Evolutionary conservation across 352 stramenopile genomes (phyloP).

Genomic region (Globisporangium yorkense): DNA sequence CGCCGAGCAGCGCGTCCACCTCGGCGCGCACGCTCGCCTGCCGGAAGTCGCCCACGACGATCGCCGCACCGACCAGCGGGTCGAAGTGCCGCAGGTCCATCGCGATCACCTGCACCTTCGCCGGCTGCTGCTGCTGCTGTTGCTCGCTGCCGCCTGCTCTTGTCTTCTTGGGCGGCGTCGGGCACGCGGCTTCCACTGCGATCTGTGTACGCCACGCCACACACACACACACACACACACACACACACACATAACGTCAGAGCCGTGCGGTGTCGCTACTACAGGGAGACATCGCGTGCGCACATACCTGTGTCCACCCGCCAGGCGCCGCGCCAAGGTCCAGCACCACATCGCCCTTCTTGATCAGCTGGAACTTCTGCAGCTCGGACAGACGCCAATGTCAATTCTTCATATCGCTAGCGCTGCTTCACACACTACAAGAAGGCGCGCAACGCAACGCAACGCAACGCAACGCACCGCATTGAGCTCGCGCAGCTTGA

Average conservation of each 20-base stretch:
- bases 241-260: background rate
- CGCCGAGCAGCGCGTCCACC: slow-evolving; percentile 42
- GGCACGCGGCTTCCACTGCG: slow-evolving; percentile 48
- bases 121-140: slow-evolving; percentile 7
- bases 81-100: slow-evolving; percentile 73
- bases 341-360: slow-evolving; percentile 60
- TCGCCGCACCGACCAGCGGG: slow-evolving; percentile 53
- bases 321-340: slow-evolving; percentile 81
- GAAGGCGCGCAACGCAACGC: background rate
- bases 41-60: slow-evolving; percentile 82
- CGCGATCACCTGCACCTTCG: slow-evolving; percentile 49
- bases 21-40: slow-evolving; percentile 43
- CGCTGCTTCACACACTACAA: too few species aligned
- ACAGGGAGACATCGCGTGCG: background rate
- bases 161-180: slow-evolving; percentile 7
- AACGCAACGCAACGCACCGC: slow-evolving; percentile 17
- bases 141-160: slow-evolving; percentile 14
- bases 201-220: slow-evolving; percentile 15
- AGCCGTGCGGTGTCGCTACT: background rate
- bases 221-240: background rate
- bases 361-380: slow-evolving; percentile 67
- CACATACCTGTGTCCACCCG: slow-evolving; percentile 71
- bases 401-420: background rate
- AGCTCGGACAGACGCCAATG: background rate
- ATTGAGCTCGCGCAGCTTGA: slow-evolving; percentile 85